Conservation (phyloP, 371 early-diverging fungal species). For the Syncephalastrum monosporum region DNA sequence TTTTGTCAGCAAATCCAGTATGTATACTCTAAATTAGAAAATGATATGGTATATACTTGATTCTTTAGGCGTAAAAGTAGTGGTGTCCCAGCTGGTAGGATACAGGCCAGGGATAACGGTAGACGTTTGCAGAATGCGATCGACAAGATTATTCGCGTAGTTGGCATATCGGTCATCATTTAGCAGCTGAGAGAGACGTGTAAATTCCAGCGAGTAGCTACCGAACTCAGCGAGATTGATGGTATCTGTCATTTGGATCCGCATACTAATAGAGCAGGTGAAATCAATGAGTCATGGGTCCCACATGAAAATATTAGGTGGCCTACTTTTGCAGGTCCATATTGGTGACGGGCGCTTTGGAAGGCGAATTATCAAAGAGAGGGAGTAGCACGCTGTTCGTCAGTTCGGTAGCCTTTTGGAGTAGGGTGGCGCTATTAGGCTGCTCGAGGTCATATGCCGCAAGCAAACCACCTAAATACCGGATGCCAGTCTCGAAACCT, state of each 20-base stretch:
- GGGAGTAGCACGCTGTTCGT: constrained; percentile 68
- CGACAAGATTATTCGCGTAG: constrained; percentile 50
- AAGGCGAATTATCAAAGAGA: constrained; percentile 61
- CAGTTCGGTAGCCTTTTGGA: constrained; percentile 72
- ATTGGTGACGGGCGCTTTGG: constrained; percentile 72
- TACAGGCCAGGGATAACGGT: constrained; percentile 54
- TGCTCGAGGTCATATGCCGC: constrained; percentile 58
- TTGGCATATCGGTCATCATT: constrained; percentile 57
- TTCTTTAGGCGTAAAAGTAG: constrained; percentile 25
- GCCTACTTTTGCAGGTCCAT: constrained; percentile 56
- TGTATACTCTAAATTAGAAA: no score
- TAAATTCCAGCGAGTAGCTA: constrained; percentile 83
- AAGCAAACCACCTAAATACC: constrained; percentile 69
- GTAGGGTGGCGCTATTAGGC: constrained; percentile 40
- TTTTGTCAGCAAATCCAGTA: not conserved
- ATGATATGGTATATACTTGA: constrained; percentile 12
- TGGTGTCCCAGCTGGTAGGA: constrained; percentile 33
- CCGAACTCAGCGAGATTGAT: constrained; percentile 76
- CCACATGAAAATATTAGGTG: not conserved
- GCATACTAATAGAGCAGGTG: no score
- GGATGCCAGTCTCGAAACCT: constrained; percentile 75
- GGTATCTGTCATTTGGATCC: constrained; percentile 1
- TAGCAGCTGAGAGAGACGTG: constrained; percentile 69
- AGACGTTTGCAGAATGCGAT: constrained; percentile 29
- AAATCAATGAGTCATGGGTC: not conserved